These are phyloP conservation scores for Candida xiaguanensis DNA, from an alignment of 805 yeast genomes.

Conservation along the genomic window DNA sequence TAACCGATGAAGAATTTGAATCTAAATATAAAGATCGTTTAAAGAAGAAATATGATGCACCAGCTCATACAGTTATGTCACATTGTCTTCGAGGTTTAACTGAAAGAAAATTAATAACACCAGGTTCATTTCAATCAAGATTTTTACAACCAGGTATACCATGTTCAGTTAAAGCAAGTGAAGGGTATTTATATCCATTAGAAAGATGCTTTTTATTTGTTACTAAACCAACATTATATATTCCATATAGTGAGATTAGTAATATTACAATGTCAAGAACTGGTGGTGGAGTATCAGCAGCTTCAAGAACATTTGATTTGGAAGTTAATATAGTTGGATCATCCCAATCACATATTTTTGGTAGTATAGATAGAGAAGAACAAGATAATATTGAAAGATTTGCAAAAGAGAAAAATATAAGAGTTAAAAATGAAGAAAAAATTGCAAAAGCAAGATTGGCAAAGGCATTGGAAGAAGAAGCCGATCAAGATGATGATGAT, in stretches of 20 bases:
- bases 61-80: slow-evolving; percentile 81
- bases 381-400: slow-evolving; percentile 74
- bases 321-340: slow-evolving; percentile 69
- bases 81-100: slow-evolving; percentile 89
- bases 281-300: slow-evolving; percentile 60
- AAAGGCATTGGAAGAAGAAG: slow-evolving; percentile 64
- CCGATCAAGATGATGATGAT: slow-evolving; percentile 44
- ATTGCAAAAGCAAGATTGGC: slow-evolving; percentile 80
- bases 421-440: slow-evolving; percentile 84
- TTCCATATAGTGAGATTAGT: slow-evolving; percentile 79
- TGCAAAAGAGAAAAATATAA: slow-evolving; percentile 71
- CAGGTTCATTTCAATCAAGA: slow-evolving; percentile 76
- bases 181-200: slow-evolving; percentile 89
- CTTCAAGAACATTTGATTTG: slow-evolving; percentile 89
- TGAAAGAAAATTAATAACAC: slow-evolving; percentile 78
- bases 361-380: slow-evolving; percentile 86
- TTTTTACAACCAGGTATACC: slow-evolving; percentile 81
- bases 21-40: slow-evolving; percentile 70
- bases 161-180: slow-evolving; percentile 92
- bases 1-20: slow-evolving; percentile 78
- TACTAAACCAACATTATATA: slow-evolving; percentile 90
- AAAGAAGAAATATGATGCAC: slow-evolving; percentile 74
- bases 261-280: slow-evolving; percentile 83
- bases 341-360: slow-evolving; percentile 70
- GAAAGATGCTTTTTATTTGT: slow-evolving; percentile 88